Base-by-base conservation (phyloP, 2,329 filamentous ascomycete genomes). In the Pyricularia sp. region DNA sequence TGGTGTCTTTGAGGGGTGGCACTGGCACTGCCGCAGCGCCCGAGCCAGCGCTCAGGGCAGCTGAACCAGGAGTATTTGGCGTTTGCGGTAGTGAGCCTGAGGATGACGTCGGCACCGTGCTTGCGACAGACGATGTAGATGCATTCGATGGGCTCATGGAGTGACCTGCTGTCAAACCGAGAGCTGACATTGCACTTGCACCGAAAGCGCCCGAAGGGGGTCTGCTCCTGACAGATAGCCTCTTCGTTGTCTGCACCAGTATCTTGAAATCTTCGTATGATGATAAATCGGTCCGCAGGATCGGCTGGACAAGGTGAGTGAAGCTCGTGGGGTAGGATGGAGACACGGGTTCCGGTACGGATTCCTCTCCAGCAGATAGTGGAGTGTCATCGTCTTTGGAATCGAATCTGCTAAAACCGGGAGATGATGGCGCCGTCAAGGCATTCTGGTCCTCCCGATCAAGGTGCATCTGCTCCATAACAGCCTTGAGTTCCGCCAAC, bases 221-320 rank as follows among this genome's bases (percentile, higher is more conserved):
- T 67, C 93, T 87, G 72, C 89, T 92, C 17, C 81, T 74, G 1
- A 70, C 78, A 28, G 86, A 75, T 77, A 87, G 74, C 75, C 85
- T 84, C 75, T 87, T 87, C 28, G 92, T 90, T 25, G 89, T 85
- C 68, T 88, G 85, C 69, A 96, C 83, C 30, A 99, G 85, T 6
- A 89, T 87, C 65, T 89, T 85, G 76, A 99, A 98, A 73, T 99
- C 95, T 68, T 92, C 90, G 75, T 92, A 98, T 0, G 92, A 87
- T 11, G 85, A 82, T 6, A 97, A 81, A 75, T 99, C 95, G 30
- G 87, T 92, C 36, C 95, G 89, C 65, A 97, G 85, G 3, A 97
- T 86, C 0, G 93, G 91, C 67, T 92, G 90, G 55, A 99, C 81
- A 3, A 98, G 85, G 74, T 97, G 91, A 0, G 90, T 88, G 74